A percentile compares a stretch with the other conserved stretches of the same genome.
Evolutionary conservation across 2,329 filamentous ascomycete species (phyloP).

Genomic region (Didymella pinodella): DNA sequence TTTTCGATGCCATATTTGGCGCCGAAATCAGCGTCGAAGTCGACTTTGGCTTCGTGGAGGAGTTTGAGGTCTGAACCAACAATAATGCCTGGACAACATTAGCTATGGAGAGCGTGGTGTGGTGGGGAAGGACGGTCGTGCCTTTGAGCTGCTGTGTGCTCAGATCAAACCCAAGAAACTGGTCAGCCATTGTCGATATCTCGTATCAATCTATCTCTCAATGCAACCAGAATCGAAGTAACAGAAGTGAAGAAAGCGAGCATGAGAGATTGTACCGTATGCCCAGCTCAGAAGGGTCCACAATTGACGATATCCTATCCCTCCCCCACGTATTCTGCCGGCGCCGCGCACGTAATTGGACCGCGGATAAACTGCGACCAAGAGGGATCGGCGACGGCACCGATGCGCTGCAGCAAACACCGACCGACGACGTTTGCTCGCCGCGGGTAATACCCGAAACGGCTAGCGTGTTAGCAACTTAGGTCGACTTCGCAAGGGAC

Average conservation of each 20-base stretch:
- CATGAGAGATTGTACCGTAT: conserved; percentile 23
- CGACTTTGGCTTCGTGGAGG: conserved; percentile 85
- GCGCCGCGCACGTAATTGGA: conserved; percentile 26
- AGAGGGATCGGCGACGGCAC: background rate
- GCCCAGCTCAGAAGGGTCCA: conserved; percentile 10
- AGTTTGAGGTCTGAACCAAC: conserved; percentile 84
- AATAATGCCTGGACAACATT: conserved; percentile 70
- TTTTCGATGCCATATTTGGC: conserved; percentile 74
- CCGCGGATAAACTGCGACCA: conserved; percentile 34
- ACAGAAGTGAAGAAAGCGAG: conserved; percentile 5
- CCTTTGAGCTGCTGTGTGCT: conserved; percentile 98
- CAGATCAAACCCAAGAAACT: conserved; percentile 93
- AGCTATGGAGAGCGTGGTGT: conserved; percentile 30
- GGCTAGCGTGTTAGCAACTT: conserved; percentile 4
- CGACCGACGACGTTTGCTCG: conserved; percentile 5
- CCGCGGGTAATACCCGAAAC: conserved; percentile 22
- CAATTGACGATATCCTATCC: conserved; percentile 10
- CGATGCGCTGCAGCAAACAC: too few species aligned
- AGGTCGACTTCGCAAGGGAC: too few species aligned
- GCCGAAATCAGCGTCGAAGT: conserved; percentile 87
- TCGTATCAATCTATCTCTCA: too few species aligned
- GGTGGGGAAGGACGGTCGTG: conserved; percentile 48
- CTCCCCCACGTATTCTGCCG: conserved; percentile 43
- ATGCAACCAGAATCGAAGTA: background rate
- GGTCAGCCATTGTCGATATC: conserved; percentile 48